Base-by-base conservation (phyloP, 2,329 filamentous ascomycete genomes). In the Stagonosporopsis tanaceti region DNA sequence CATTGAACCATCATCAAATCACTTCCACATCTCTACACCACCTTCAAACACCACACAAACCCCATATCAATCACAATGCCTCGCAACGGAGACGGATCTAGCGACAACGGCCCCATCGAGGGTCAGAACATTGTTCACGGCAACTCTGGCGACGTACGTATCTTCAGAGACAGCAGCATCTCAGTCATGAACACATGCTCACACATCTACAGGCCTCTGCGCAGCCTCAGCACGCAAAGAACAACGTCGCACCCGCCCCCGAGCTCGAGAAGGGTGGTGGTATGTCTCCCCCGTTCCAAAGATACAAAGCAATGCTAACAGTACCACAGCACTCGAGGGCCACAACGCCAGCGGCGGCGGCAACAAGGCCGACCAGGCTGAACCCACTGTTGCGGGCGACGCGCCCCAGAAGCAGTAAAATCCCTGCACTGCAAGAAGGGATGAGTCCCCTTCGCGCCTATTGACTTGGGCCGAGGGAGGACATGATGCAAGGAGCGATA, bases 91-190 rank as follows among this genome's bases (percentile, higher is more conserved):
- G 75, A 76, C 63, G 76, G 76, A 62, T 73, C 71, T 52, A 65
- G 71, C 22, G 72, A 79, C 71, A 79, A 77, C 65, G 76, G 70
- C 14, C 69, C 75, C 57, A 70, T 74, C 40, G 76, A 78, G 55
- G 76, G 70, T 48, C 63, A 76, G 44, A 74, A 73, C 62, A 65
- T 77, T 38, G 62, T 76, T 40, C 77, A 79, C 57, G 77, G 77
- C 50, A 69, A 68, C 27, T 60, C 60, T 42, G 73, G 70, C 53
- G 72, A 78, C 62, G 75, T 76, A 67, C 34, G 67, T 62, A 6
- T 25, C 8, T 12, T 14, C 14, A 30, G 9, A 1, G 25, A 6
- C 30, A 20, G 11, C 11, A 32, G 30, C 30, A 32, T 11, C 6
- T 27, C 25, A 27, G 8, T 27, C 25, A 27, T 8, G 25, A 27